Evolutionary conservation across 208 protist species (phyloP).

Genomic region (Leishmania braziliensis): DNA sequence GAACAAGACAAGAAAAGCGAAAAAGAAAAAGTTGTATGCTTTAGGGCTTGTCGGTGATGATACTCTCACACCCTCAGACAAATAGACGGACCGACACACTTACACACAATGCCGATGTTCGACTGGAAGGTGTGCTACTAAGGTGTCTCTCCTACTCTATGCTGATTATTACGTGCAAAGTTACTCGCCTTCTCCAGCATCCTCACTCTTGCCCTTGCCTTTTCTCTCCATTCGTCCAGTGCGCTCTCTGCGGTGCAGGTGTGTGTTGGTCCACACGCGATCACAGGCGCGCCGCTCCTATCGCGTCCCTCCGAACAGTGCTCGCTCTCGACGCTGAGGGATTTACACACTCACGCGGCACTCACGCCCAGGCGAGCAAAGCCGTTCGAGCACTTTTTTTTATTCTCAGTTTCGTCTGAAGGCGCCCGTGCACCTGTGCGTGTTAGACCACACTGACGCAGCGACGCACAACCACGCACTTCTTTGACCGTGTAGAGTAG

Average conservation of each 20-base stretch:
- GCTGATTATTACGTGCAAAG: background rate
- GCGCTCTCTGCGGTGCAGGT: background rate
- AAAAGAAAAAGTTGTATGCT: background rate
- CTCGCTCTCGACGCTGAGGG: background rate
- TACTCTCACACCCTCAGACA: background rate
- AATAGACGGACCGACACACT: background rate
- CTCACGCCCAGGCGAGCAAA: background rate
- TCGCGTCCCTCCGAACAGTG: background rate
- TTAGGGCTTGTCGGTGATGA: background rate
- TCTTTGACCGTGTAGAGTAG: background rate
- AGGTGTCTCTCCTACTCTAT: background rate
- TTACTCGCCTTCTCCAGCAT: background rate
- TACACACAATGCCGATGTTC: background rate
- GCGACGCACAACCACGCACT: background rate
- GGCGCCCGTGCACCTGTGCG: background rate
- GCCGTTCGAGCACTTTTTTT: background rate
- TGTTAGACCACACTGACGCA: background rate
- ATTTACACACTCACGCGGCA: background rate
- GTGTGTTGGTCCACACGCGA: background rate
- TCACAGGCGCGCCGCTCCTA: background rate
- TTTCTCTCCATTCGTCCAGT: background rate
- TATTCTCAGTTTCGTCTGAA: background rate
- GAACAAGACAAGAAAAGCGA: background rate
- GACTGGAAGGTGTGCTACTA: background rate
- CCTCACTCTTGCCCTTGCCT: background rate